Base-by-base conservation (phyloP, 2,329 filamentous ascomycete species). In the Pleurostoma richardsiae region DNA sequence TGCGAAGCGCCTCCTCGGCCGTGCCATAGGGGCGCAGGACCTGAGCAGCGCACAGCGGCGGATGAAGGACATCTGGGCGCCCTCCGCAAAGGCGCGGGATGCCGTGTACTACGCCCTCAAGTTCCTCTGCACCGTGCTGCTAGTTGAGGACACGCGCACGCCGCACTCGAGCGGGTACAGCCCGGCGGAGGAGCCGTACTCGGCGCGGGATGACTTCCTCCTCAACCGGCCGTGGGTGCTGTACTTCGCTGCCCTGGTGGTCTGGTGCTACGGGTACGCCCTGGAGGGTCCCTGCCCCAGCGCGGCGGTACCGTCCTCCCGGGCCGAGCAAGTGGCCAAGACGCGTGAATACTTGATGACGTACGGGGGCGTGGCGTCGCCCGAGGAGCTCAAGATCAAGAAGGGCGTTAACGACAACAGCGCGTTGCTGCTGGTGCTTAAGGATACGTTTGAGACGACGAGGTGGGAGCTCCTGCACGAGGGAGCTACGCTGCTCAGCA, bases 231-330 rank as follows among this genome's bases (percentile, higher is more conserved):
- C 92, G 0, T 99, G 94, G 92, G 90, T 96, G 8, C 73, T 97
- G 44, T 99, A 96, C 67, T 95, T 96, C 61, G 89, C 94, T 1
- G 84, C 85, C 1, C 76, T 99, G 10, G 89, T 96, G 27, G 88
- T 97, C 1, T 99, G 94, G 94, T 90, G 84, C 50, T 99, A 97
- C 59, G 92, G 91, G 3, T 96, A 84, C 61, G 90, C 92, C 0
- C 72, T 95, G 26, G 94, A 97, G 56, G 94, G 94, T 0, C 80
- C 90, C 0, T 80, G 88, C 48, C 70, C 76, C 5, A 68, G 66
- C 4, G 59, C 68, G 43, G 75, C 67, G 55, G 68, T 70, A 26
- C 80, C 87, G 47, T 66, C 63, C 36, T 84, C 74, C 1, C 74
- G 76, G 42, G 77, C 82, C 10, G 85, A 88, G 52, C 85, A 86